Base-by-base conservation (phyloP, 129 eudicot genomes). In the Solidago caesia region DNA sequence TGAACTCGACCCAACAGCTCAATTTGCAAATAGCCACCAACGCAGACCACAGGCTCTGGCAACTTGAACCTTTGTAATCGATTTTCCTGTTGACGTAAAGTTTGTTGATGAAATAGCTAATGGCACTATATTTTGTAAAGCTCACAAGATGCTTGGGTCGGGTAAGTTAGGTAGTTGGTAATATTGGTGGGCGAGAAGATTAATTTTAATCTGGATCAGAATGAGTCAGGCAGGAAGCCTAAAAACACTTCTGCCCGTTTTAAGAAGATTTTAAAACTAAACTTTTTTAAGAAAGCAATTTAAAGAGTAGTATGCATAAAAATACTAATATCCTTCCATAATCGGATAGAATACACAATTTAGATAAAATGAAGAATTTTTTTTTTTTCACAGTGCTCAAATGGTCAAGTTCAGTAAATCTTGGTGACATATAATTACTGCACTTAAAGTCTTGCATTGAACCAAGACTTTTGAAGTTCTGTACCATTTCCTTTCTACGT, bases 1-100 rank as follows among this genome's bases (percentile, higher is more conserved):
- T 94, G 93, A 78, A 88, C 89, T 73, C 93, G 83, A 33, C 96
- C 98, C 77, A 81, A 73, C 55, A 94, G 71, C 85, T 94, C 97
- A 68, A 94, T 48, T 83, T 86, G 91, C 87, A 94, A 53, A 75
- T 73, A 84, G 42, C 97, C 97, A 64, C 97, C 97, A 1, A 94
- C 66, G 77, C 97, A 94, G 26, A 90, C 81, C 72, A 87, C 91
- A 26, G 97, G 93, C 77, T 88, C 89, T 8, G 96, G 96, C 67
- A 94, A 85, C 90, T 83, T 85, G 84, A 90, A 90, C 25, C 73
- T 80, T 81, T 88, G 97, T 75, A 87, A 58, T 21, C 63, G 53
- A 71, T 82, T 90, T 58, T 82, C 88, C 98, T 94, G 87, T 74
- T 67, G 52, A 69, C 29, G 56, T 6, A 48, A 70, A 70, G 13